phyloP scores from a whole-genome alignment of 2,329 filamentous ascomycete species.

The Penicillium oxalicum region DNA sequence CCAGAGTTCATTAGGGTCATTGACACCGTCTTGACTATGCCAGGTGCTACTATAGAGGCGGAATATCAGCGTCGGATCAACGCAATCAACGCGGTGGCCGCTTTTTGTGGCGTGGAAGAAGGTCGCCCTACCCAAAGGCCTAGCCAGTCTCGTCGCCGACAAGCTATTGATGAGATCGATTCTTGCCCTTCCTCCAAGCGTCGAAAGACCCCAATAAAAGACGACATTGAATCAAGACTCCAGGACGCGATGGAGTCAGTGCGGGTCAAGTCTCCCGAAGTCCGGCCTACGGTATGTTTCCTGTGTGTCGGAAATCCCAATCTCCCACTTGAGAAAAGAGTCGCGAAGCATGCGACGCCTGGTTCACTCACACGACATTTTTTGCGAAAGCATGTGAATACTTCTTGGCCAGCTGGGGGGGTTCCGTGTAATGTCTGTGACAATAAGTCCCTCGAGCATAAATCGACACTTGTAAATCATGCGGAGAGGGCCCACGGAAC shows the following conservation, averaged over 20 bases:
- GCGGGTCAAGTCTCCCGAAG: no score
- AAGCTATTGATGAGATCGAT: slow-evolving; percentile 4
- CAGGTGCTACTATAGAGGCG: slow-evolving; percentile 14
- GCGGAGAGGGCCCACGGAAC: not conserved
- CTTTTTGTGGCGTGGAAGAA: slow-evolving; percentile 24
- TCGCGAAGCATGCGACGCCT: no score
- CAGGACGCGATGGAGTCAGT: no score
- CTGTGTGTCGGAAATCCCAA: no score
- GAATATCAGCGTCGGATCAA: slow-evolving; percentile 22
- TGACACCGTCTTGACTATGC: slow-evolving; percentile 12
- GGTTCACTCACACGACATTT: no score
- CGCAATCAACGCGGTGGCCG: slow-evolving; percentile 22
- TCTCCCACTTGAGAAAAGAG: no score
- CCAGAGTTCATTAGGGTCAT: slow-evolving; percentile 21
- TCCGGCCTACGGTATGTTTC: no score
- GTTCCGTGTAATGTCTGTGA: not conserved
- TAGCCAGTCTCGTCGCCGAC: slow-evolving; percentile 11
- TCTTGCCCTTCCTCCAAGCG: slow-evolving; percentile 1
- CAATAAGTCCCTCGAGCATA: not conserved
- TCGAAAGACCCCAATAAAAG: no score
- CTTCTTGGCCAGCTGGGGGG: no score
- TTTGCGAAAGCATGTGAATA: no score
- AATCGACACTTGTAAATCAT: not conserved
- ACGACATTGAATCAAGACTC: no score
- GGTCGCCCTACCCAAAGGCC: slow-evolving; percentile 16